Evolutionary conservation across 2,329 filamentous ascomycete genomes (phyloP), one percentile per base, ranked within the genome.

Genomic region (Ceratocystiopsis brevicomis): DNA sequence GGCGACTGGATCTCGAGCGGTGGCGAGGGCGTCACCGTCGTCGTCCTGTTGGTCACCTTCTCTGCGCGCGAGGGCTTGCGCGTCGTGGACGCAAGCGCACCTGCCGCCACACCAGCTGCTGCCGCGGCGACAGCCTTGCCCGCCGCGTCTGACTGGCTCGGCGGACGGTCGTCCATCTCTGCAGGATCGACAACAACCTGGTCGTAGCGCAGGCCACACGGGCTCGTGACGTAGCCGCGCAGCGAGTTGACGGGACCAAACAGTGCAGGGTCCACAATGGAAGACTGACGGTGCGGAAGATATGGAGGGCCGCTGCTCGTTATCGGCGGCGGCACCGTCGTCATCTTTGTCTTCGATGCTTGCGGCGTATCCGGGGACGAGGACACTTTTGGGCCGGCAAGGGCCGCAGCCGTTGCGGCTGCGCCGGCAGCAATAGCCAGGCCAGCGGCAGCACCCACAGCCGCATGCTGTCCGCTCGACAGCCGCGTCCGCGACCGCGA

Each of bases 1-100:
- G 87, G 87, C 52, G 93, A 84, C 56, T 90, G 81, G n/a, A 95
- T 66, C 12, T 78, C 76, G 32, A 85, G 69, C 0, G 73, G 66
- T 9, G 25, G 25, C 25, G 25, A 30, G 5, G 25, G 6, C 33
- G 33, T 34, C 13, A 15, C 33, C 10, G 33, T 15, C 11, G 32
- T 14, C 33, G 13, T 6, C 6, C 64, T 73, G 6, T 64, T 73
- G 6, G 77, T 71, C 37, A 72, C 67, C n/a, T 36, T 35, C 3
- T 18, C 34, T 8, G 30, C 11, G 15, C 18, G 37, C 21, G n/a
- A 35, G 10, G 16, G 41, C 13, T 12, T 35, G 19, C 17, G 6
- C 15, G 34, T 21, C 8, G 33, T 10, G 1, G 44, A 34, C 19
- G 43, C 30, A 6, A 34, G 25, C 9, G 14, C 33, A 1, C 37